Evolutionary conservation across 257 asterid genomes (phyloP).

Genomic region (Plectranthus barbatus): DNA sequence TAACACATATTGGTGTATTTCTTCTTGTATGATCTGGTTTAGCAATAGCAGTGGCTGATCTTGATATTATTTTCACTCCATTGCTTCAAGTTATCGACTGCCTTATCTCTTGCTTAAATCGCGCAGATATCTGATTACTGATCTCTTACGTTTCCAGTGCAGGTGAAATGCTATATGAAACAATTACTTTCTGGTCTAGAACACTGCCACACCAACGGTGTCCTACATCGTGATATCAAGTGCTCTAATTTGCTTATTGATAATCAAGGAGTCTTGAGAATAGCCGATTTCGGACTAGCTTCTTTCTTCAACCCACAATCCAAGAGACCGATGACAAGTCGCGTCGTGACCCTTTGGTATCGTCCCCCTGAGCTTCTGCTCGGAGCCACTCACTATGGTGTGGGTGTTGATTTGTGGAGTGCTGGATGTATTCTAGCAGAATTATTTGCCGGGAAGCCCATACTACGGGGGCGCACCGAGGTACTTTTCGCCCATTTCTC

Average conservation of each 20-base stretch:
- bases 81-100: background rate
- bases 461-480: constrained; percentile 88
- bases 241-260: constrained; percentile 83
- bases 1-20: background rate
- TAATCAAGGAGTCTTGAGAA: constrained; percentile 60
- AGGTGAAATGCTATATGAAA: constrained; percentile 83
- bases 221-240: constrained; percentile 84
- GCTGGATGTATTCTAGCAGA: constrained; percentile 92
- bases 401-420: constrained; percentile 88
- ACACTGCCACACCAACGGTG: constrained; percentile 79
- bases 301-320: constrained; percentile 50
- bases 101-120: background rate
- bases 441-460: constrained; percentile 69
- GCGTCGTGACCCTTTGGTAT: constrained; percentile 92
- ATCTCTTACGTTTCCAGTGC: constrained; percentile 18
- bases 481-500: too few species aligned
- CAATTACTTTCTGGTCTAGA: constrained; percentile 83
- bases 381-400: constrained; percentile 70
- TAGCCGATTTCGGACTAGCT: constrained; percentile 92
- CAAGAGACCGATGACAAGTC: constrained; percentile 78
- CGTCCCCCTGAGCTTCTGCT: constrained; percentile 93
- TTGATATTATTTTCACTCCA: background rate
- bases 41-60: too few species aligned
- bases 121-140: background rate
- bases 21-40: too few species aligned